phyloP scores from a whole-genome alignment of 768 basidiomycete genomes.

The Phlebiopsis flavidoalba region DNA sequence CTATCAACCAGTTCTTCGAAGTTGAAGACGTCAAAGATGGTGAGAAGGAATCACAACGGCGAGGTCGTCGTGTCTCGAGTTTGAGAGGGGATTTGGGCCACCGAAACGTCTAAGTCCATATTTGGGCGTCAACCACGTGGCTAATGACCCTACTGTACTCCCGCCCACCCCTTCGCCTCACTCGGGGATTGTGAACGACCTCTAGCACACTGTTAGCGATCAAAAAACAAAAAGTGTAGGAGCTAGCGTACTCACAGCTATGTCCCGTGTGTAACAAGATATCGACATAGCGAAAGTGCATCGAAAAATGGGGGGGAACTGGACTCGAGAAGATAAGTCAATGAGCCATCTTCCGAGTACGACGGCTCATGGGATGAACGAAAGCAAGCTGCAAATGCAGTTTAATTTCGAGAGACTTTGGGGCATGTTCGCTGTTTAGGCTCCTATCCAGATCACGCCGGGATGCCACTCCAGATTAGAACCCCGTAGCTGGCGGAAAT shows the following conservation, averaged over 20 bases:
- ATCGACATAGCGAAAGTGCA: neutral
- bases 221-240: neutral
- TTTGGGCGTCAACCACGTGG: neutral
- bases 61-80: neutral
- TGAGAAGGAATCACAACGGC: neutral
- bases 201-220: neutral
- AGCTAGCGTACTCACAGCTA: neutral
- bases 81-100: neutral
- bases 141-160: too few species aligned
- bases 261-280: neutral
- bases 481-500: too few species aligned
- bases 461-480: neutral
- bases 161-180: neutral
- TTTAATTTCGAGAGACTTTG: neutral
- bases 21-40: neutral
- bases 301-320: neutral
- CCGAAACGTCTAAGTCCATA: neutral
- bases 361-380: neutral
- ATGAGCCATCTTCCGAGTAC: neutral
- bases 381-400: neutral
- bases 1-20: neutral
- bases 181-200: neutral
- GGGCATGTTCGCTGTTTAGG: slow-evolving; percentile 8
- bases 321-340: neutral
- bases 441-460: neutral